Evolutionary conservation across 164 flowering plant genomes (phyloP).

Genomic region (Vitis amurensis): DNA sequence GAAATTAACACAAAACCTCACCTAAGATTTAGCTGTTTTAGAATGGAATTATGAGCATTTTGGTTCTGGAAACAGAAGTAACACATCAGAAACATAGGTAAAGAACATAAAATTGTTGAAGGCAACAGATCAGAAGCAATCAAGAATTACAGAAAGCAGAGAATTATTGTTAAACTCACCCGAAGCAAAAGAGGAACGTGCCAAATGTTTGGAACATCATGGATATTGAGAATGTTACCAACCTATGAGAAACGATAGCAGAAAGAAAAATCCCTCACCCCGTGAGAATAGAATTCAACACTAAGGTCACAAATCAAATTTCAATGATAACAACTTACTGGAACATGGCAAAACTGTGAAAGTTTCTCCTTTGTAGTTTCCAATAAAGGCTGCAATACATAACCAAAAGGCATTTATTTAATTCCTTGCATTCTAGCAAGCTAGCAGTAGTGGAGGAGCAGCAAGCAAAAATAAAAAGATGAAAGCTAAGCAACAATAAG

Average conservation of each 20-base stretch:
- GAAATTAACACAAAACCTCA: constrained; percentile 25
- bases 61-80: constrained; percentile 60
- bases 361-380: constrained; percentile 83
- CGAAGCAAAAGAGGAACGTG: constrained; percentile 88
- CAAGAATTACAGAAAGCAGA: constrained; percentile 3
- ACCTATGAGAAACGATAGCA: constrained; percentile 38
- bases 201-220: constrained; percentile 98
- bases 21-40: constrained; percentile 70
- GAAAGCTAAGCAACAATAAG: no score
- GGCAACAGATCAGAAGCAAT: not conserved
- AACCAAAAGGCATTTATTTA: not conserved
- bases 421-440: no score
- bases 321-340: constrained; percentile 47
- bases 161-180: constrained; percentile 42
- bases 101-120: constrained; percentile 3
- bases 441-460: not conserved
- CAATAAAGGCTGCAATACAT: constrained; percentile 73
- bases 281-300: constrained; percentile 2
- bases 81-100: constrained; percentile 12
- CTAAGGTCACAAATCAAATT: constrained; percentile 11
- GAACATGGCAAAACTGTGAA: constrained; percentile 96
- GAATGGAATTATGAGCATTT: constrained; percentile 83
- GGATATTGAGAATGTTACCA: constrained; percentile 81
- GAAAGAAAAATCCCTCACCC: not conserved
- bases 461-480: not conserved